Percentiles rank a stretch among this genome's conserved stretches.
Evolutionary conservation across 176 grass and related monocot genomes (phyloP).

Genomic region (Oryza coarctata): DNA sequence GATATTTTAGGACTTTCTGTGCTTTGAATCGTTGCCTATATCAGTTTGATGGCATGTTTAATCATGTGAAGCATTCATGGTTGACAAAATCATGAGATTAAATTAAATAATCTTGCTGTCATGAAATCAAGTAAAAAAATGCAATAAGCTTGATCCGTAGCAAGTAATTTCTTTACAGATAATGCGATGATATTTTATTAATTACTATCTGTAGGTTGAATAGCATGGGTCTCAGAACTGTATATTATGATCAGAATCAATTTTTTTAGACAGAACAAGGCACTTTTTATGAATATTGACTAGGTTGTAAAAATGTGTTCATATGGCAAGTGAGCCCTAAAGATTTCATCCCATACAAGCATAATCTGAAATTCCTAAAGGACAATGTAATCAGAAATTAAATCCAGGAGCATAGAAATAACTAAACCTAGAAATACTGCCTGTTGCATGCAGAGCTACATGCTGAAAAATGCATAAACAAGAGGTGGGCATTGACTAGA

Average conservation of each 20-base stretch:
- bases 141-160: background rate
- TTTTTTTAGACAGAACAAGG: background rate
- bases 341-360: background rate
- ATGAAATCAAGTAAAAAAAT: background rate
- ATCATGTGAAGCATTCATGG: background rate
- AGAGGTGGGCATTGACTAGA: too few relatives aligned
- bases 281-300: background rate
- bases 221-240: background rate
- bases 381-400: background rate
- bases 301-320: background rate
- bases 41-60: background rate
- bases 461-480: too few relatives aligned
- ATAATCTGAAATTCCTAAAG: background rate
- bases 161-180: background rate
- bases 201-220: background rate
- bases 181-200: background rate
- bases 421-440: background rate
- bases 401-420: background rate
- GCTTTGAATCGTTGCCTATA: constrained; percentile 26
- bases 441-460: background rate
- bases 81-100: background rate
- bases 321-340: background rate
- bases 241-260: background rate
- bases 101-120: background rate
- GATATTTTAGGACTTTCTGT: constrained; percentile 1